Evolutionary conservation across 371 early-diverging fungal species (phyloP), one percentile per base, ranked within the genome.

Genomic region (Entomophthora muscae): DNA sequence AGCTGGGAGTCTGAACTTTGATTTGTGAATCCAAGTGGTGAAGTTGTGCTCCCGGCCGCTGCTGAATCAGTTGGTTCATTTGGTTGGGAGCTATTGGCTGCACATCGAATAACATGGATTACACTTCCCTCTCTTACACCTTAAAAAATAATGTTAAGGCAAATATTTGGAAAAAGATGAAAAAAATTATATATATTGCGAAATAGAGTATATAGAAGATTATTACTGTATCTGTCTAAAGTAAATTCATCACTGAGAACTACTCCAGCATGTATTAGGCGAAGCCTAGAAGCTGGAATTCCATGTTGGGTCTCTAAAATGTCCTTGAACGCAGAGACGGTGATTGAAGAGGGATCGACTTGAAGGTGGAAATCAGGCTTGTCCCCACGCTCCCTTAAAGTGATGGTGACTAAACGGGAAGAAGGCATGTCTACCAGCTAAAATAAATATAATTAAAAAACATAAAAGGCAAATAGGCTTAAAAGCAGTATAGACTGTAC

Each of bases 81-180:
- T 10, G 70, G 71, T 67, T 29, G 71, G 26, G 75, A 72, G 56
- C 74, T 64, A 57, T 79, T 80, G 52, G 76, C 57, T n/a, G 76
- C 76, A 57, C 77, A 71, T 57, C 75, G 74, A 52, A 82, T 82
- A 57, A 84, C 76, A 71, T 82, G 81, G 53, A 84, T 71, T 1
- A 82, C 79, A 68, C 81, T 79, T 7, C 82, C 83, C 61, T 77
- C 70, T 57, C 64, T 63, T 54, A 84, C 75, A 67, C 71, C 79
- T 78, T 52, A 59, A 23, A n/a, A 55, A 57, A 26, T 42, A 42
- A 42, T 17, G n/a, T n/a, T 17, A 42, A 42, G 17, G 17, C 42
- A 17, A 42, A 10, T 10, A 42, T 42, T 42, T 42, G 17, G 42
- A 42, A n/a, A n/a, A 42, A 5, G 42, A 42, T 42, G 17, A 42